These are phyloP conservation scores for Oxyria digyna DNA, from an alignment of 148 eudicot genomes.

Conservation along the genomic window DNA sequence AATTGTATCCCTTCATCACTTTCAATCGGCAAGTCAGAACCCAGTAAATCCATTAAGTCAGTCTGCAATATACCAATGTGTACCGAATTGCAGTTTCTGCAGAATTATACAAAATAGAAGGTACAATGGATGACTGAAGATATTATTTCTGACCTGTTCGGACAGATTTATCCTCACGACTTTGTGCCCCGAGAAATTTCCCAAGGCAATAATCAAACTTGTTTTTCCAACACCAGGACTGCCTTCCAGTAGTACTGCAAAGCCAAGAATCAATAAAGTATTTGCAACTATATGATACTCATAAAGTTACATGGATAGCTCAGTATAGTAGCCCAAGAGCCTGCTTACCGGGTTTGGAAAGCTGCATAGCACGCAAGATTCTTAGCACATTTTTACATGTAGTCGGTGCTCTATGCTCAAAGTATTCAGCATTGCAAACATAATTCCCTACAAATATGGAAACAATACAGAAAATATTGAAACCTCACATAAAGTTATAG, in stretches of 20 bases:
- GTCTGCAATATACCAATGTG: constrained; percentile 30
- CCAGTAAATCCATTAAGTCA: constrained; percentile 96
- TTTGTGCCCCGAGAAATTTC: constrained; percentile 74
- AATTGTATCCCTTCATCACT: constrained; percentile 84
- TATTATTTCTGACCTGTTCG: constrained; percentile 64
- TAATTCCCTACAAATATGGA: constrained; percentile 33
- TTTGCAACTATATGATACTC: constrained; percentile 2
- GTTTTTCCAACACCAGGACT: constrained; percentile 99
- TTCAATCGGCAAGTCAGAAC: constrained; percentile 93
- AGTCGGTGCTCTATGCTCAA: constrained; percentile 89
- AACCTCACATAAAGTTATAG: not conserved
- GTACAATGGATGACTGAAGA: not conserved
- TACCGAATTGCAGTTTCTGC: not conserved
- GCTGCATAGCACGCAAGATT: constrained; percentile 92
- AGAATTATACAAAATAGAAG: not conserved
- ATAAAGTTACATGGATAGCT: not conserved
- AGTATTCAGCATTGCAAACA: constrained; percentile 34
- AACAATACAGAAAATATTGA: not conserved
- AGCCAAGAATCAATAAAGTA: constrained; percentile 10
- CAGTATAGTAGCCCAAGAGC: not conserved
- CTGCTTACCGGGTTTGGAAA: constrained; percentile 67
- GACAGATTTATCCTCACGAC: constrained; percentile 93
- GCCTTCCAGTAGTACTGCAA: constrained; percentile 84
- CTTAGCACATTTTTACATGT: constrained; percentile 77
- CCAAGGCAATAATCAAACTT: constrained; percentile 74